Conservation (phyloP, 2,329 filamentous ascomycete species). For the Aspergillus uvarum region DNA sequence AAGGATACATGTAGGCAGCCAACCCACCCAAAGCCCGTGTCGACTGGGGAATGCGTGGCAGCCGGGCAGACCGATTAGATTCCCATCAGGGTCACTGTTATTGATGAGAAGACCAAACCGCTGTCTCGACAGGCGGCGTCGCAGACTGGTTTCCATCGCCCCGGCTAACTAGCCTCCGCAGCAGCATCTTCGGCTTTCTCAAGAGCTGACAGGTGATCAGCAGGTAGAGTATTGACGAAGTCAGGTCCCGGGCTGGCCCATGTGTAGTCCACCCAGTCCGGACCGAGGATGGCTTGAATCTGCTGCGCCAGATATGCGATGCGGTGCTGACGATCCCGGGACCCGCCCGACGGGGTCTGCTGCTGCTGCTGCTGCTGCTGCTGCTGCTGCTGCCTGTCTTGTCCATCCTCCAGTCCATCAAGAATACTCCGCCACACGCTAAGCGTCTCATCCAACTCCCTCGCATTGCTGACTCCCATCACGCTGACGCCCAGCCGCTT, state of each 20-base stretch:
- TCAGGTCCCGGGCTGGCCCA: slow-evolving; percentile 45
- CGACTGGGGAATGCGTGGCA: background rate
- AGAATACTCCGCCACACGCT: slow-evolving; percentile 55
- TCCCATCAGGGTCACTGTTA: slow-evolving; percentile 7
- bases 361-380: slow-evolving; percentile 7
- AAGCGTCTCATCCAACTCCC: slow-evolving; percentile 63
- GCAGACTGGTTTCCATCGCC: slow-evolving; percentile 21
- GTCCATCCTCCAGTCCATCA: slow-evolving; percentile 47
- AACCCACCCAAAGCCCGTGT: background rate
- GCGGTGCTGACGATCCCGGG: slow-evolving; percentile 32
- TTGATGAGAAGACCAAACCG: slow-evolving; percentile 22
- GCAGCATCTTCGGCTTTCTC: slow-evolving; percentile 10
- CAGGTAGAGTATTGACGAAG: slow-evolving; percentile 41
- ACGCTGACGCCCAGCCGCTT: slow-evolving; percentile 61
- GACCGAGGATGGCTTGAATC: slow-evolving; percentile 41
- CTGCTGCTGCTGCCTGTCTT: slow-evolving; percentile 9
- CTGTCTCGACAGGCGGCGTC: slow-evolving; percentile 34
- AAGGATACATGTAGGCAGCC: background rate
- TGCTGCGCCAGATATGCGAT: slow-evolving; percentile 37
- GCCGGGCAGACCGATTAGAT: background rate
- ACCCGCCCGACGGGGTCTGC: slow-evolving; percentile 41
- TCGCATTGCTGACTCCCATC: slow-evolving; percentile 61
- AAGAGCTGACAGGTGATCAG: slow-evolving; percentile 26
- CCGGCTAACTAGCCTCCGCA: background rate
- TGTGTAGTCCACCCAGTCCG: slow-evolving; percentile 46